Base-by-base conservation (phyloP, 1,284 basidiomycete species). In the Ceratobasidium sp. region DNA sequence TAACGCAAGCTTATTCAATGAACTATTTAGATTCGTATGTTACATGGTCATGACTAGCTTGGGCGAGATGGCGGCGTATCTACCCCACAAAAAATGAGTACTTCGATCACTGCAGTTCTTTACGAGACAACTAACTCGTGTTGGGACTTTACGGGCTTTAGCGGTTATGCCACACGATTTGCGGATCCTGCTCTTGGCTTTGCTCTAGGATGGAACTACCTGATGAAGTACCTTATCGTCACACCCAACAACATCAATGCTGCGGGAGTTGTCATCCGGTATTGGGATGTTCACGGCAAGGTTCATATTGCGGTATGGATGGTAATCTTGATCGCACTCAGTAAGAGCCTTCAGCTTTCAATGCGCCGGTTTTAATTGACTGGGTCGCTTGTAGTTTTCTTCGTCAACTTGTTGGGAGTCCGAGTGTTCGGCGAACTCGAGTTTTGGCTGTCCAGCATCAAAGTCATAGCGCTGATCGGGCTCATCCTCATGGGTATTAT, bases 211-310 rank as follows among this genome's bases (percentile, higher is more conserved):
- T 79, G 64, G 74, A 81, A 81, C 78, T 82, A 83, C 73, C 80
- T 82, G 27, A 81, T 82, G 73, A 83, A 83, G 68, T 83, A 82
- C 62, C 78, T 81, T n/a, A 79, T 80, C 27, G 80, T 81, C 20
- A 79, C 78, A 30, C 79, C 78, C 30, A 89, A 88, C 79, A 88
- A 89, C 78, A 85, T 89, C 78, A 89, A 90, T 82, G 90, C 90
- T 35, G 89, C 89, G 35, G 89, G 89, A 16, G 87, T 90, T 20
- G 90, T 91, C 46, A 87, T 91, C 38, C 88, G 88, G 80, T 91
- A 91, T 79, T 91, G 90, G 90, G 78, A 80, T 69, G 88, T 87
- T 0, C 82, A 82, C 35, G 77, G 50, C 46, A 84, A 84, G n/a
- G 87, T 89, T n/a, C 86, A 88, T 79, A 87, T 88, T 44, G 87